Evolutionary conservation across 169 alveolate species (phyloP), one percentile per base, ranked within the genome.

Genomic region (Plasmodium knowlesi): DNA sequence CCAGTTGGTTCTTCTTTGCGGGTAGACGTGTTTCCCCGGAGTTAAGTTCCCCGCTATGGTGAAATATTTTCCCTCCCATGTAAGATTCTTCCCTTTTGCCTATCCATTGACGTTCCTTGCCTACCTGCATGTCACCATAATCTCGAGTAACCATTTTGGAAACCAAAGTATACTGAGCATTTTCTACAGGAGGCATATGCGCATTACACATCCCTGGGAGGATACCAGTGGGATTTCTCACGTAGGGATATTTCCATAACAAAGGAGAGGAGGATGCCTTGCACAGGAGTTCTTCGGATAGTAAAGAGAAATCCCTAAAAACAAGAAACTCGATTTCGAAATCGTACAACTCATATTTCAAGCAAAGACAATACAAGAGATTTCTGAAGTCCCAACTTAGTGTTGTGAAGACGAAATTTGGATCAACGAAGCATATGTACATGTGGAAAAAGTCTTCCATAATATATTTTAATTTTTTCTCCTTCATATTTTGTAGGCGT

Each of bases 311-410:
- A 71, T 91, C 95, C 61, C 95, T 80, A 76, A 91, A 91, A 3
- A 89, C 84, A 6, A 91, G 46, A 30, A 91, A 2, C 30, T 67
- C 79, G 8, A 91, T 91, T 12, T 91, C 57, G 30, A 81, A 91
- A 82, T 82, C 32, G 28, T 91, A 67, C 30, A 91, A 82, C 72
- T 74, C 81, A 71, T 91, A 91, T 91, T 91, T 91, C 12, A 81
- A 8, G 16, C 82, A 41, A 9, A 91, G 78, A 82, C 50, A 91
- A 82, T 91, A 91, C 19, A 91, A 39, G 3, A 91, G 74, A 43
- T 91, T 91, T 82, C 95, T 41, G 37, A 82, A 81, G 50, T 91
- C 92, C 95, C 95, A 91, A 10, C 81, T 25, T 3, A 91, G 37
- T 5, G 92, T 41, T 14, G 82, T 80, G 34, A 25, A 28, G n/a